These are phyloP conservation scores for Hymenoscyphus linearis DNA, from an alignment of 2,329 filamentous ascomycete genomes.

Conservation along the genomic window DNA sequence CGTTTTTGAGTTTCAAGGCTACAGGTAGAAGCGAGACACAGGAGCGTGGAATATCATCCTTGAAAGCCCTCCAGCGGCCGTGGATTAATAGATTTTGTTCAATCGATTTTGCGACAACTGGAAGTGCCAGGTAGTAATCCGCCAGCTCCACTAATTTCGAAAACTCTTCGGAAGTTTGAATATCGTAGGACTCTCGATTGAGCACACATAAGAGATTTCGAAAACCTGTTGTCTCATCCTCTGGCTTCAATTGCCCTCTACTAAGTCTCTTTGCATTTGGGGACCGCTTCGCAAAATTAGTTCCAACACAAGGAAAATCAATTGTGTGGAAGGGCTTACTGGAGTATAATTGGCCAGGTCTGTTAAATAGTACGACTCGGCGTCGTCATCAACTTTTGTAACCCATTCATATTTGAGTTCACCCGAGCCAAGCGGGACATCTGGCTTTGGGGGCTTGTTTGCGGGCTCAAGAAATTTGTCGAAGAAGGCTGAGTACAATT, in stretches of 20 bases:
- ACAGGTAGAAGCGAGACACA: neutral
- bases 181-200: neutral
- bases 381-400: constrained; percentile 3
- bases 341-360: too few relatives aligned
- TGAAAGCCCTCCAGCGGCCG: neutral
- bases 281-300: too few relatives aligned
- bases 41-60: neutral
- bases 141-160: neutral
- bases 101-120: neutral
- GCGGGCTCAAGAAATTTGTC: neutral
- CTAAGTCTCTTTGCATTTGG: too few relatives aligned
- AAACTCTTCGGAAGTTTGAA: neutral
- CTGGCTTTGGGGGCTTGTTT: neutral
- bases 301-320: too few relatives aligned
- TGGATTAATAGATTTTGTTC: neutral
- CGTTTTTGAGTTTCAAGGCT: neutral
- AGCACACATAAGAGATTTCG: neutral
- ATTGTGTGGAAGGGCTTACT: too few relatives aligned
- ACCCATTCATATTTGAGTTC: constrained; percentile 5
- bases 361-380: too few relatives aligned
- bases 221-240: neutral
- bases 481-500: neutral
- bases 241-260: neutral
- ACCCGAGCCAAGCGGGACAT: neutral
- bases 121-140: neutral